Evolutionary conservation across 192 early-diverging fungal species (phyloP).

Genomic region (Entophlyctis luteolus): DNA sequence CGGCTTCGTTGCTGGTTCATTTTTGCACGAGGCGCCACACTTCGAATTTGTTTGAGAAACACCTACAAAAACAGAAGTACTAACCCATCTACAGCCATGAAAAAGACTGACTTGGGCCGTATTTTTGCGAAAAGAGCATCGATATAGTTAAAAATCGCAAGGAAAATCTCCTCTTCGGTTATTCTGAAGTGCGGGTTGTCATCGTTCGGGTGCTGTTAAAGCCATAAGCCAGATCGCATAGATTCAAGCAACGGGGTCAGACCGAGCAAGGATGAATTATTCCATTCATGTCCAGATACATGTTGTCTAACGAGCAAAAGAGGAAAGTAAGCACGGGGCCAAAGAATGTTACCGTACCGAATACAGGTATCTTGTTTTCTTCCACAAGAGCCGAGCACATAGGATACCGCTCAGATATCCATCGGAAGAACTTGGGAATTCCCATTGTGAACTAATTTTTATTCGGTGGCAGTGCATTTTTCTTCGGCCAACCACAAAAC

Average conservation of each 20-base stretch:
- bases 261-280: constrained; percentile 93
- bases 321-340: not conserved
- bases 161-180: constrained; percentile 90
- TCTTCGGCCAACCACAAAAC: no score
- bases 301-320: constrained; percentile 72
- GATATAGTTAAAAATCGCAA: constrained; percentile 93
- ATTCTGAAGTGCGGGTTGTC: constrained; percentile 80
- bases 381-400: constrained; percentile 85
- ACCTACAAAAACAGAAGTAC: not conserved
- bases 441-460: no score
- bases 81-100: constrained; percentile 80
- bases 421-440: constrained; percentile 83
- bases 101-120: constrained; percentile 90
- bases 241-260: not conserved
- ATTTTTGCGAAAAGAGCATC: constrained; percentile 89
- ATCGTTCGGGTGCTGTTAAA: constrained; percentile 73
- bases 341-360: constrained; percentile 54
- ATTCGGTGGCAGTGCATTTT: no score
- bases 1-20: constrained; percentile 63
- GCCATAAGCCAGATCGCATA: not conserved
- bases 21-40: constrained; percentile 59
- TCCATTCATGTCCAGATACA: constrained; percentile 99
- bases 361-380: constrained; percentile 90
- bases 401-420: constrained; percentile 96
- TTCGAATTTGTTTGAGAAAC: no score